Evolutionary conservation across 2,329 filamentous ascomycete genomes (phyloP), one percentile per base, ranked within the genome.

Genomic region (Cordyceps farinosa): DNA sequence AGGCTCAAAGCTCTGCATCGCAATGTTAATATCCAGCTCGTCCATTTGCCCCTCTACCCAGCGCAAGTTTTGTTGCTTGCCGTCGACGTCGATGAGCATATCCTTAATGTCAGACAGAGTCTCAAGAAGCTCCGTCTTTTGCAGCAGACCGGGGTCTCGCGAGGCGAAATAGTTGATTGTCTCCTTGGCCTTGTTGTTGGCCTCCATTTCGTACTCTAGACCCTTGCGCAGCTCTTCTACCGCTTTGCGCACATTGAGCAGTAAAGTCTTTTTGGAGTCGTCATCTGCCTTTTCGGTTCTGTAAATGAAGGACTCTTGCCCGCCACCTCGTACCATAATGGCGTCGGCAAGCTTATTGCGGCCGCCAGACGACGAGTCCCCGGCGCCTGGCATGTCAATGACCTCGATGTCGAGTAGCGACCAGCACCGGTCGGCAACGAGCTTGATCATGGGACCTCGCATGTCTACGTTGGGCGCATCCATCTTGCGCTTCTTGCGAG

Each of bases 41-140:
- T 99, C 95, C 75, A 99, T 90, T 76, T 98, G 92, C 59, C 88
- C 87, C 74, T 99, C 95, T 0, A 99, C 92, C 92, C 92, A 97
- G 60, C 94, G 90, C 53, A 99, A 83, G 73, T 95, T 97, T 73
- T 98, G 92, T 75, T 97, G 93, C 71, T 96, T 96, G 55, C 95
- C 95, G 70, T 98, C 95, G 15, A 97, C 91, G 70, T 99, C 95
- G 68, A 99, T 93, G 62, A 97, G 85, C 78, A 97, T 90, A 73
- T 96, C 91, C 72, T 92, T 92, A 69, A 90, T 87, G 66, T 88
- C 87, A 1, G 91, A 92, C 10, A 92, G 77, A 8, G 86, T 89
- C 71, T 95, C 91, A 15, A 96, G 82, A 2, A 95, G 79, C 64
- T 94, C 90, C 0, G 90, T 87, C 75, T 93, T 92, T 71, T 91